A percentile compares a stretch with the other conserved stretches of the same genome.
These are phyloP conservation scores for Acanthamoeba royreba DNA, from an alignment of 208 protist species.

Conservation along the genomic window DNA sequence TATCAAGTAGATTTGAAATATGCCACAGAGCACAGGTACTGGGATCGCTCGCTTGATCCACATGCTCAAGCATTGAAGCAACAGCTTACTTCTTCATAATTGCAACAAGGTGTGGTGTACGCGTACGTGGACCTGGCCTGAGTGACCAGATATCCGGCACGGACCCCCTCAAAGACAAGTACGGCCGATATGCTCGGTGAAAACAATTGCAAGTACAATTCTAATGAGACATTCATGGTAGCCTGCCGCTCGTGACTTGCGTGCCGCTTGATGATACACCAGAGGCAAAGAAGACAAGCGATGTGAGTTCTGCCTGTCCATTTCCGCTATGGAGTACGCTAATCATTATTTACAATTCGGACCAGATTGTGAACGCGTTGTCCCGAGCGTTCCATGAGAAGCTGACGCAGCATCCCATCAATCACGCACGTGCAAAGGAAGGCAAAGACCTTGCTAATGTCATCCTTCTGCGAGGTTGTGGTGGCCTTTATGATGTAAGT, in stretches of 20 bases:
- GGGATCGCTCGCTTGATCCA: not conserved
- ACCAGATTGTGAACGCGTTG: constrained; percentile 71
- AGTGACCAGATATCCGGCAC: constrained; percentile 75
- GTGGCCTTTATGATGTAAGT: constrained; percentile 62
- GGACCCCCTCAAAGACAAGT: constrained; percentile 79
- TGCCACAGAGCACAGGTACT: constrained; percentile 73
- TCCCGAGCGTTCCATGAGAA: constrained; percentile 52
- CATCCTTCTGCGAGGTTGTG: constrained; percentile 75
- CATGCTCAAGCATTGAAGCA: not conserved
- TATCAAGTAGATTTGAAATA: constrained; percentile 72
- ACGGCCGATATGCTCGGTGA: not conserved
- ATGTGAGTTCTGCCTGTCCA: constrained; percentile 24
- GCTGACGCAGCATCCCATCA: constrained; percentile 71
- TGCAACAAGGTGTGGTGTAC: constrained; percentile 68
- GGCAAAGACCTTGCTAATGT: constrained; percentile 69
- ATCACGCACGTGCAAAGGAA: constrained; percentile 57
- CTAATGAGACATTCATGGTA: not conserved
- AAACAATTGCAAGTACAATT: not conserved
- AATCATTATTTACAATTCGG: not conserved
- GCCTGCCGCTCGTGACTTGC: constrained; percentile 58
- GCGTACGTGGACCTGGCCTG: constrained; percentile 67
- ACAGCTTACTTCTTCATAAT: not conserved
- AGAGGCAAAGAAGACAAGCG: constrained; percentile 55
- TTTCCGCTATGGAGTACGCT: not conserved
- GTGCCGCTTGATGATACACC: constrained; percentile 55